A percentile compares a stretch with the other conserved stretches of the same genome.
These are phyloP conservation scores for Tremella mesenterica DNA, from an alignment of 768 basidiomycete species.

Conservation along the genomic window DNA sequence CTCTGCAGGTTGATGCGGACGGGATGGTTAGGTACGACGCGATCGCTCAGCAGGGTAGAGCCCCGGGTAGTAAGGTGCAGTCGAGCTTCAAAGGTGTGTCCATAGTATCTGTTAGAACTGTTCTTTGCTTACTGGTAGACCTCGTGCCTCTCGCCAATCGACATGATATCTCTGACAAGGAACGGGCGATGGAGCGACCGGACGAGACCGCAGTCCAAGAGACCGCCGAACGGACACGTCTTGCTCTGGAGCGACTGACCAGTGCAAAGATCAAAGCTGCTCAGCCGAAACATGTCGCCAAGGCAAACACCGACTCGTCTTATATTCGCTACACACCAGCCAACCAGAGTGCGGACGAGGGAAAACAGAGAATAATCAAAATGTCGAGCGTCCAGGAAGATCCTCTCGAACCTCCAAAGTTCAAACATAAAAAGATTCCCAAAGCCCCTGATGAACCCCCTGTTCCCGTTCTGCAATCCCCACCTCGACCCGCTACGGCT, in stretches of 20 bases:
- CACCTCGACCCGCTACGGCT: slow-evolving; percentile 88
- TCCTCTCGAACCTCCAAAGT: slow-evolving; percentile 89
- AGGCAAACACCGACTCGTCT: slow-evolving; percentile 67
- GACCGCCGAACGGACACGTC: slow-evolving; percentile 83
- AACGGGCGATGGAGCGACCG: slow-evolving; percentile 75
- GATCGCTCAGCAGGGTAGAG: slow-evolving; percentile 90
- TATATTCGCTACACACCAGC: slow-evolving; percentile 97
- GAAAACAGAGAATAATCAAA: slow-evolving; percentile 94
- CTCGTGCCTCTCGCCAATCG: slow-evolving; percentile 84
- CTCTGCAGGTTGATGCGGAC: slow-evolving; percentile 90
- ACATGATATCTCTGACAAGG: slow-evolving; percentile 70
- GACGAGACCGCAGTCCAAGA: slow-evolving; percentile 83
- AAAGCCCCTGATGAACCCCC: slow-evolving; percentile 93
- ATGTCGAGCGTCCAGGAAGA: slow-evolving; percentile 98
- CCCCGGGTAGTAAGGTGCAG: slow-evolving; percentile 74
- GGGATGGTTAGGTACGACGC: slow-evolving; percentile 96
- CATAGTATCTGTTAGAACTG: background rate
- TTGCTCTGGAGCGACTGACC: slow-evolving; percentile 85
- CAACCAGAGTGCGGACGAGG: slow-evolving; percentile 63
- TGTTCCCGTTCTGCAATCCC: slow-evolving; percentile 87
- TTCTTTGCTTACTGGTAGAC: slow-evolving; percentile 47
- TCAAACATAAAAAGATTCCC: slow-evolving; percentile 99
- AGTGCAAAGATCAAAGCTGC: slow-evolving; percentile 97
- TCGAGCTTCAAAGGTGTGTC: slow-evolving; percentile 72
- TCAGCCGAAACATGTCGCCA: slow-evolving; percentile 90